Evolutionary conservation across 768 basidiomycete genomes (phyloP), one percentile per base, ranked within the genome.

Genomic region (Dentipellis fragilis): DNA sequence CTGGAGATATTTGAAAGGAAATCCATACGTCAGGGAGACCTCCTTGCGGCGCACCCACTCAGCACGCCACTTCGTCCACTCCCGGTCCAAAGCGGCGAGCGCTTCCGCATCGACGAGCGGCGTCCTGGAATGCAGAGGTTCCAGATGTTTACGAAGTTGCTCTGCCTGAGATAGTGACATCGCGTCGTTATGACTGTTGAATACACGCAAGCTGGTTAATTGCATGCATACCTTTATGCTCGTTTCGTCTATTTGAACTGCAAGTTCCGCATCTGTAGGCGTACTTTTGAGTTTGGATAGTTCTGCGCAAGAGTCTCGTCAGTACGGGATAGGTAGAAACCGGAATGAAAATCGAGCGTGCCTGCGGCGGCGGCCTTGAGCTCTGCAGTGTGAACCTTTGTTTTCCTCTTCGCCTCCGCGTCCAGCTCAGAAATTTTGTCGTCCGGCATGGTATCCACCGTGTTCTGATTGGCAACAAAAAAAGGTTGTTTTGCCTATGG

Each of bases 391-490:
- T 83, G 64, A 0, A 61, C 39, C 62, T 81, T n/a, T 84, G 63
- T 85, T 84, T 39, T 75, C 75, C 57, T 87, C 55, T 80, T 79
- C 55, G 78, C 72, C 61, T 89, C 84, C 0, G 66, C 66, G 59
- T 89, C 82, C 10, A 93, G 75, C 1, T 70, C 69, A 11, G 78
- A 70, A 23, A 91, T 71, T 54, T 83, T 79, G 49, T 82, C 81
- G 0, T 79, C 68, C 5, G 84, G 79, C 54, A 91, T 74, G 21
- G 81, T 75, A 23, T 84, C 79, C 52, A 90, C 75, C 23, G 81
- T 82, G 16, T 77, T 77, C 70, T 95, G 87, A 59, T 93, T 93
- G 37, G 81, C 81, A 11, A 93, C 90, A 64, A 91, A 96, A 67
- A n/a, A 94, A 87, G 0, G 84, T 84, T 2, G 83, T 86, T 69